Base-by-base conservation (phyloP, 2,329 filamentous ascomycete species). In the Zopfia rhizophila region DNA sequence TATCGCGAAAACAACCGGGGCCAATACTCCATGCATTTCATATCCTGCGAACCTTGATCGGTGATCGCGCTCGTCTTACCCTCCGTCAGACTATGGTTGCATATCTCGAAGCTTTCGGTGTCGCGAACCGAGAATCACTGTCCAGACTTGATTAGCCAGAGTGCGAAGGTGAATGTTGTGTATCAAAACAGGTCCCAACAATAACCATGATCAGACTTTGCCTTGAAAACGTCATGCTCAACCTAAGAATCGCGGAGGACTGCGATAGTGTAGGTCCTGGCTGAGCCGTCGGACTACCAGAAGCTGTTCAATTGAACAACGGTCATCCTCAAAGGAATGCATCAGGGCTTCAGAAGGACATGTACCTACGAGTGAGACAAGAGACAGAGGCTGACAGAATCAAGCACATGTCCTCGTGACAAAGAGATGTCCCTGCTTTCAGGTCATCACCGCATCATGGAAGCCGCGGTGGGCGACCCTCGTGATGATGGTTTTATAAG, bases 401-500 rank as follows among this genome's bases (percentile, higher is more conserved):
- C n/a, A n/a, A n/a, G n/a, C n/a, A n/a, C n/a, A n/a, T n/a, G 32
- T 19, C 55, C 61, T 58, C 56, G 63, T 66, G 56, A 63, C 55
- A 52, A 68, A 58, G 51, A 51, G 59, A 72, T 85, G 83, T 85
- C 72, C 78, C 82, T 80, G 75, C 80, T 82, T 76, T 78, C 77
- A 86, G 84, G 84, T 87, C 83, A 82, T 85, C 83, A 82, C 74
- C 82, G 76, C 71, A 77, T 87, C 84, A 82, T 87, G 84, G 78
- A 78, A 78, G 78, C 79, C 76, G 70, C 76, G 66, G 73, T 72
- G 58, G 70, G 75, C 74, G 79, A 76, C 83, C 82, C 84, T 90
- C 87, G 83, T 85, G 82, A 85, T 82, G 82, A 90, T 87, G 87
- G 87, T 90, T 90, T 90, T 90, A 87, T 78, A 87, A 84, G 82